Evolutionary conservation across 1,284 basidiomycete genomes (phyloP), one percentile per base, ranked within the genome.

Genomic region (Sanghuangporus sanghuang): DNA sequence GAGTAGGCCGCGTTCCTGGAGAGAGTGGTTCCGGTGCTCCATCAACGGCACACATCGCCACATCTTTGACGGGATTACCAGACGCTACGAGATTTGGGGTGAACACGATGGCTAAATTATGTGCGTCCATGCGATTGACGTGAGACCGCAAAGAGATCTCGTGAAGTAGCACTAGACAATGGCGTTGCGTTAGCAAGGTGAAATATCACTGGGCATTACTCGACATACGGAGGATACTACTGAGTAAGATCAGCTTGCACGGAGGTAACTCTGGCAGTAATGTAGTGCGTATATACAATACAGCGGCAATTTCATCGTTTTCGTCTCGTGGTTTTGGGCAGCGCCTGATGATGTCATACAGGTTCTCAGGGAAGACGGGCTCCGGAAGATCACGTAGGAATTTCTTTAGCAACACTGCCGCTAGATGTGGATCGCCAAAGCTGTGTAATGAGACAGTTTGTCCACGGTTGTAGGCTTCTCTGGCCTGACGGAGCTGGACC

Each of bases 331-430:
- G 78, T 18, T 72, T 65, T 8, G 93, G 92, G 73, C 93, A 94
- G 61, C 81, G 79, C 42, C 80, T 79, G 46, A 94, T 86, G 35
- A 79, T 61, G 2, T 83, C 77, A 71, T 94, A 95, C 18, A 87
- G 71, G 9, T 71, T 73, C 70, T 90, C 87, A 0, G 87, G 81
- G 68, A 95, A 91, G 16, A 92, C 74, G 2, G 93, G 89, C 52
- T 84, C 79, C 0, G 90, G 90, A 1, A 95, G 77, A 71, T 92
- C 89, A 36, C 90, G 83, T 18, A 95, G 75, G 70, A 89, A 94
- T 71, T 92, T 92, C 78, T 95, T 95, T 65, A 95, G 76, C 16
- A 95, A 78, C 1, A 93, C 92, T 2, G 93, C 91, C 1, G 92
- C 89, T 1, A 95, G 80, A 74, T 92, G 82, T 2, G 90, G 85